These are phyloP conservation scores for Globisporangium lucens DNA, from an alignment of 352 stramenopile genomes.

Conservation along the genomic window DNA sequence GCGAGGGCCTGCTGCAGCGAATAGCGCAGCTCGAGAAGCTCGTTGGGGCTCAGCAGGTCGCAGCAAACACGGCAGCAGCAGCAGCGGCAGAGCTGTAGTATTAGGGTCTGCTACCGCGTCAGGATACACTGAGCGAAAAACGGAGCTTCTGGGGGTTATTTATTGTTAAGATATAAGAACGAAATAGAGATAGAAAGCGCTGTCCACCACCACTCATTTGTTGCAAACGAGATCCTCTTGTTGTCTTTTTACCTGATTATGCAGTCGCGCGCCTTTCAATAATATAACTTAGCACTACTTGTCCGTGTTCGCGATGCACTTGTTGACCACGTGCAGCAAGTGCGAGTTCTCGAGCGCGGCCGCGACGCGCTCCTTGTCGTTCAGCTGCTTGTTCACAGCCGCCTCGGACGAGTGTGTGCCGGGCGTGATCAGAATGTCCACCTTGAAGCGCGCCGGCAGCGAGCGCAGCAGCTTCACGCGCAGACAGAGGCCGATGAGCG, in stretches of 20 bases:
- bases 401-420: slow-evolving; percentile 94
- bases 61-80: slow-evolving; percentile 2
- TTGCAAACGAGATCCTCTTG: not conserved
- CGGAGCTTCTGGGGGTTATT: slow-evolving; percentile 1
- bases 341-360: slow-evolving; percentile 96
- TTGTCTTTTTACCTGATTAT: not conserved
- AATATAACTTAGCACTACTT: slow-evolving; percentile 58
- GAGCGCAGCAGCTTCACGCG: slow-evolving; percentile 95
- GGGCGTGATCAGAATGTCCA: slow-evolving; percentile 92
- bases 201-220: not conserved
- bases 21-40: slow-evolving; percentile 40
- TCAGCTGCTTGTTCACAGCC: slow-evolving; percentile 96
- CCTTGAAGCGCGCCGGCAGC: slow-evolving; percentile 91
- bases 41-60: slow-evolving; percentile 12
- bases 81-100: not conserved
- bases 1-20: slow-evolving; percentile 31
- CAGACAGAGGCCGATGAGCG: slow-evolving; percentile 94
- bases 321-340: slow-evolving; percentile 95
- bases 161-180: not conserved
- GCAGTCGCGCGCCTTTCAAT: not conserved
- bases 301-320: slow-evolving; percentile 93
- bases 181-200: not conserved
- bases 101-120: not conserved
- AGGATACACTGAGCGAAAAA: not conserved
- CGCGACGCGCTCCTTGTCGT: slow-evolving; percentile 96